These are phyloP conservation scores for Hypoxylon sp. DNA, from an alignment of 2,329 filamentous ascomycete genomes.

Conservation along the genomic window DNA sequence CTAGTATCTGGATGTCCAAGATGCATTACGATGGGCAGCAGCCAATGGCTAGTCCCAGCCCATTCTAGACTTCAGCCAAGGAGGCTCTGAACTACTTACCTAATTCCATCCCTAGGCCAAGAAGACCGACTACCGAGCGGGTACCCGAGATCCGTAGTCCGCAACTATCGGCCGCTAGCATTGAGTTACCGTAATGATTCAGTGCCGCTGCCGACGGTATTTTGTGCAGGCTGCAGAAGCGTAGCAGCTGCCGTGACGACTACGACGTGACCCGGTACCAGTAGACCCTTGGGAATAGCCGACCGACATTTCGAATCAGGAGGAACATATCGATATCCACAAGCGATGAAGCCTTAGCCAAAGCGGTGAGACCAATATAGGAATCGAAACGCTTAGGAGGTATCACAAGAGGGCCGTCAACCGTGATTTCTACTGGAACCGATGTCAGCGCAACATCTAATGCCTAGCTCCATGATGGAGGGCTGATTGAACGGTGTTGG, in stretches of 20 bases:
- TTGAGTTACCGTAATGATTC: slow-evolving; percentile 9
- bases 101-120: slow-evolving; percentile 14
- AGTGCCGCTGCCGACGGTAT: slow-evolving; percentile 22
- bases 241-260: slow-evolving; percentile 10
- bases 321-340: neutral
- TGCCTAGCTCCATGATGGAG: neutral
- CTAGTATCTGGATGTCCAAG: slow-evolving; percentile 13
- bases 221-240: neutral
- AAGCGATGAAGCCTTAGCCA: neutral
- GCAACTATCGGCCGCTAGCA: slow-evolving; percentile 7
- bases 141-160: slow-evolving; percentile 40
- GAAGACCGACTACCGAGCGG: slow-evolving; percentile 42
- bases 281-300: neutral
- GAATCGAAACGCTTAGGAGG: neutral
- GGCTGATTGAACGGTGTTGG: neutral
- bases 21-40: slow-evolving; percentile 6
- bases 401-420: neutral
- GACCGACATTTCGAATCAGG: neutral
- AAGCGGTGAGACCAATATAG: slow-evolving; percentile 20
- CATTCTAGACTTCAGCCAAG: slow-evolving; percentile 25
- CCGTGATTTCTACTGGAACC: neutral
- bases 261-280: slow-evolving; percentile 2
- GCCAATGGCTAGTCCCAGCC: slow-evolving; percentile 24
- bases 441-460: slow-evolving; percentile 8
- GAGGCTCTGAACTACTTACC: slow-evolving; percentile 35